Evolutionary conservation across 768 basidiomycete species (phyloP), one percentile per base, ranked within the genome.

Genomic region (Trametopsis cervina): DNA sequence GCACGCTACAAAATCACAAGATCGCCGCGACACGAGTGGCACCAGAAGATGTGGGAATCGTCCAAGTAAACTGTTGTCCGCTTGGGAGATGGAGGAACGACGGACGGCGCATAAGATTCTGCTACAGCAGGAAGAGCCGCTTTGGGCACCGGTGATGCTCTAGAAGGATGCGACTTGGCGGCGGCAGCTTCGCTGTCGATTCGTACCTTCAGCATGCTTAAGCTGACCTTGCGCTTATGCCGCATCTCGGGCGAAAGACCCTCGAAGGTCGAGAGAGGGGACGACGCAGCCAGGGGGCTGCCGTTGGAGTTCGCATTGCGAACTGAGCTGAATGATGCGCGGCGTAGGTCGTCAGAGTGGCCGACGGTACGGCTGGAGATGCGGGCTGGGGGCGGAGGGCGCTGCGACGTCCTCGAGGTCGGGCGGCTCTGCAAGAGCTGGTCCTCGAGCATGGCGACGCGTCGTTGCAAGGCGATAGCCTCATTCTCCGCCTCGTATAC

Each of bases 41-140:
- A 92, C 88, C 89, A 92, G 67, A 92, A 91, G 15, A 92, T 78
- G 61, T 91, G 89, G 22, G 88, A 81, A 56, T 91, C 89, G 57
- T 92, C 89, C 68, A 90, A 68, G 60, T 90, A 91, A 59, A 89
- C 87, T 2, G 85, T 74, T 37, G 42, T 49, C 44, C 83, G 79
- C 49, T 54, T 57, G 29, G 47, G 51, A 33, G 42, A 46, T 22
- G 41, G 49, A 21, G 53, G 25, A 58, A 59, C 24, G 54, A 56
- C 41, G 62, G 56, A 47, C 41, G 44, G n/a, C 56, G 60, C 49
- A 55, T 53, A 13, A 58, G 65, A n/a, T 55, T 63, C 64, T 53
- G 43, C 54, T 41, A 61, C 66, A 44, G 58, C 64, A 26, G 54
- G 61, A 54, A 56, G 60, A 57, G 42, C 51, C 15, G 57, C 57